These are phyloP conservation scores for Flaveria sonorensis DNA, from an alignment of 129 eudicot genomes.

Conservation along the genomic window DNA sequence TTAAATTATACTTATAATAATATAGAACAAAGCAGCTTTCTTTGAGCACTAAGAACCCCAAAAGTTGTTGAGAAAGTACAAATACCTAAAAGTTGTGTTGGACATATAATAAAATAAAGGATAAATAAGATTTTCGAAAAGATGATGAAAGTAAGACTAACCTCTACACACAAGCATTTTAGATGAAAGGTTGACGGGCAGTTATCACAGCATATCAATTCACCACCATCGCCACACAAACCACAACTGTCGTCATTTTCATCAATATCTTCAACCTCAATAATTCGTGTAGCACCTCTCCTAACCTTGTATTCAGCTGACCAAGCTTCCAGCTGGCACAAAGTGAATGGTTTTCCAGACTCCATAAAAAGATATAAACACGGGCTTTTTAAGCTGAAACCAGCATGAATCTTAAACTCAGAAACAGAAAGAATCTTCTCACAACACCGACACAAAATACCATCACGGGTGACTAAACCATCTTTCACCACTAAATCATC, in stretches of 20 bases:
- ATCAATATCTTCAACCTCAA: conserved; percentile 65
- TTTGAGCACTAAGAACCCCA: conserved; percentile 16
- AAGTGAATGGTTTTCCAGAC: conserved; percentile 76
- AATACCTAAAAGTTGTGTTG: neutral
- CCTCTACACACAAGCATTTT: conserved; percentile 82
- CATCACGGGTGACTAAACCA: conserved; percentile 72
- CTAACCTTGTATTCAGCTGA: conserved; percentile 87
- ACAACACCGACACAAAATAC: conserved; percentile 83
- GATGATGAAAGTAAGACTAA: conserved; percentile 34
- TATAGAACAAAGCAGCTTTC: conserved; percentile 15
- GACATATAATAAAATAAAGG: conserved; percentile 7
- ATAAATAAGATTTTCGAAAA: conserved; percentile 10
- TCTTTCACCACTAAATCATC: conserved; percentile 72
- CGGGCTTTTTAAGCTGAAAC: conserved; percentile 63
- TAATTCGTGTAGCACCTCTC: conserved; percentile 57
- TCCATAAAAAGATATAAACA: conserved; percentile 87
- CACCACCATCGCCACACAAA: conserved; percentile 96
- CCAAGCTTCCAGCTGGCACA: conserved; percentile 98
- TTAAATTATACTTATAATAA: neutral
- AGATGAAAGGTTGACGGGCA: conserved; percentile 97
- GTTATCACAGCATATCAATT: conserved; percentile 90
- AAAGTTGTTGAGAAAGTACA: conserved; percentile 8
- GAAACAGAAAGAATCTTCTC: conserved; percentile 64
- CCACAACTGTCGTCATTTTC: conserved; percentile 95
- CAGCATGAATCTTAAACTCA: conserved; percentile 81